Base-by-base conservation (phyloP, 495 filamentous ascomycete genomes). In the Neurospora sp. region DNA sequence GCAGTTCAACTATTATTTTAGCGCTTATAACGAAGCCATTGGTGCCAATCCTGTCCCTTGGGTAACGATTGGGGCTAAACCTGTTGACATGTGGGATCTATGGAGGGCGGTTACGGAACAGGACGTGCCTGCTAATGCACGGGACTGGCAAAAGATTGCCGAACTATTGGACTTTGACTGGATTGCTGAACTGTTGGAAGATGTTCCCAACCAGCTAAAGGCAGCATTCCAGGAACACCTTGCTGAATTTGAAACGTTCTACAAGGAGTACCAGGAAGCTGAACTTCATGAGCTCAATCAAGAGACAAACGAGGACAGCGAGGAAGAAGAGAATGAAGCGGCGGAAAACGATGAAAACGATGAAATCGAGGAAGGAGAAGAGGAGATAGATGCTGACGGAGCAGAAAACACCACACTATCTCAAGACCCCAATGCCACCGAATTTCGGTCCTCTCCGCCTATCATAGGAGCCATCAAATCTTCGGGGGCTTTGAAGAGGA, bases 151-250 rank as follows among this genome's bases (percentile, higher is more conserved):
- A 59, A 70, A 77, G 21, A 75, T 87, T 24, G 78, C 83, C 0
- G 82, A 81, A 54, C 42, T 69, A 0, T 76, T 87, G 24, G 81
- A 78, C 0, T 81, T 84, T 72, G 76, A 85, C 74, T 84, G 80
- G 79, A 70, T 81, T 45, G 70, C 79, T 13, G 54, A 80, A 21
- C 74, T 78, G 3, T 1, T 31, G 37, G 8, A 8, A 5, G 75
- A 75, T 8, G 77, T 82, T 28, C 74, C 82, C 7, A 38, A 77
- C 40, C 78, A 84, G 43, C 77, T 89, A 69, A 74, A 80, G 71
- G 36, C 40, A 42, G 77, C 75, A 10, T 85, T 82, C 74, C 77
- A 81, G 69, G 77, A 80, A 31, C 71, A 79, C 24, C 75, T 82
- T 43, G 21, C 72, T 7, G 76, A 72, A 40, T 82, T 83, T 71